phyloP scores from a whole-genome alignment of 345 rosid genomes.

The Melaleuca alternifolia region DNA sequence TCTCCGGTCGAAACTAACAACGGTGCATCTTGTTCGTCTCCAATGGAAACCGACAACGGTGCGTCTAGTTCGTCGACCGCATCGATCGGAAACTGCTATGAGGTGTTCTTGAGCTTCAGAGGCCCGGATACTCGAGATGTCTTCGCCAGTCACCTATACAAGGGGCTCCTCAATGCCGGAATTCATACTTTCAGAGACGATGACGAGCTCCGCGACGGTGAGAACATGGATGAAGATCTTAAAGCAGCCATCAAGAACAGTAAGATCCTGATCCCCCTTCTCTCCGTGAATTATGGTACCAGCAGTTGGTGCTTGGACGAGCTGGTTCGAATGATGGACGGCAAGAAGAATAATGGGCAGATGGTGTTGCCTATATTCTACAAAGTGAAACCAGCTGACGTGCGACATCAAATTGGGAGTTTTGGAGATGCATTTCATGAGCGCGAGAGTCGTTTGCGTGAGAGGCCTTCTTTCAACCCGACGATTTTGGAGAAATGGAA shows the following conservation, averaged over 20 bases:
- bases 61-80: no score
- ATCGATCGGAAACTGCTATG: neutral
- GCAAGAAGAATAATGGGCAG: neutral
- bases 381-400: neutral
- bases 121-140: neutral
- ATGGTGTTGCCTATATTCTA: neutral
- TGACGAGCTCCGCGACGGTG: fast-evolving
- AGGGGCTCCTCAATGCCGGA: neutral
- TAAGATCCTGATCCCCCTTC: neutral
- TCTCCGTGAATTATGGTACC: neutral
- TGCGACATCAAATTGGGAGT: neutral
- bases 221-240: neutral
- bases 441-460: neutral
- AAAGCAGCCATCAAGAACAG: neutral
- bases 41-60: no score
- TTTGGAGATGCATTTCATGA: fast-evolving
- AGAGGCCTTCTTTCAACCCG: neutral
- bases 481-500: neutral
- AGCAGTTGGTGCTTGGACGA: neutral
- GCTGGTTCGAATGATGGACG: neutral
- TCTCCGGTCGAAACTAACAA: no score
- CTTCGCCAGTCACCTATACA: neutral
- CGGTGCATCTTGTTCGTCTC: no score
- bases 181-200: neutral
- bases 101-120: neutral